Evolutionary conservation across 2,329 filamentous ascomycete species (phyloP), one percentile per base, ranked within the genome.

Genomic region (Nemania sp.): DNA sequence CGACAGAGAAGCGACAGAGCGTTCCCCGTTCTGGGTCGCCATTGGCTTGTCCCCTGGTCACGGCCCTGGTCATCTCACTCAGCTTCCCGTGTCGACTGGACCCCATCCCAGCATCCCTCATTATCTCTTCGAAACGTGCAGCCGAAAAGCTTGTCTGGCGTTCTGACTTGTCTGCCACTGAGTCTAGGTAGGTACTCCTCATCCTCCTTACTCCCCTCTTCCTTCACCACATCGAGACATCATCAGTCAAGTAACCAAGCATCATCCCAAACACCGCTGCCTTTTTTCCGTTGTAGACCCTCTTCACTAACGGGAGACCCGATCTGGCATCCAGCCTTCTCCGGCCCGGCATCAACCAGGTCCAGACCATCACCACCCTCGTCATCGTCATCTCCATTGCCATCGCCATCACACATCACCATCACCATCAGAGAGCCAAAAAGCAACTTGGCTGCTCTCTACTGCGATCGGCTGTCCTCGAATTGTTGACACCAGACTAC

Each of bases 91-190:
- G 25, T 54, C 59, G 54, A 47, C 58, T 29, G 25, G 25, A 35
- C 62, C 52, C 57, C 58, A 59, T 59, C 43, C 54, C 7, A 59
- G 62, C 62, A 59, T 62, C 59, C 59, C 58, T 62, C 62, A 59
- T 64, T 57, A 51, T 64, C 54, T 21, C 55, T 57, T 60, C 53
- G 57, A 63, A 63, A 59, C 59, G 45, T 57, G 35, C 54, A 29
- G 54, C 47, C 32, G 59, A 58, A 52, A 58, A 64, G 62, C 54
- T 62, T 64, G 58, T 50, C 42, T 55, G 58, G 54, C 42, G 32
- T 15, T 32, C 39, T 57, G 47, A 35, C 42, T 57, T 34, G 45
- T 18, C 15, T 32, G 13, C 25, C 25, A 29, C 25, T 29, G 25
- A n/a, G n/a, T n/a, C 45, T 47, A 18, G 21, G 11, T 12, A 29